Percentiles rank a stretch among this genome's conserved stretches.
Evolutionary conservation across 345 rosid genomes (phyloP).

Genomic region (Rhizophora apiculata): DNA sequence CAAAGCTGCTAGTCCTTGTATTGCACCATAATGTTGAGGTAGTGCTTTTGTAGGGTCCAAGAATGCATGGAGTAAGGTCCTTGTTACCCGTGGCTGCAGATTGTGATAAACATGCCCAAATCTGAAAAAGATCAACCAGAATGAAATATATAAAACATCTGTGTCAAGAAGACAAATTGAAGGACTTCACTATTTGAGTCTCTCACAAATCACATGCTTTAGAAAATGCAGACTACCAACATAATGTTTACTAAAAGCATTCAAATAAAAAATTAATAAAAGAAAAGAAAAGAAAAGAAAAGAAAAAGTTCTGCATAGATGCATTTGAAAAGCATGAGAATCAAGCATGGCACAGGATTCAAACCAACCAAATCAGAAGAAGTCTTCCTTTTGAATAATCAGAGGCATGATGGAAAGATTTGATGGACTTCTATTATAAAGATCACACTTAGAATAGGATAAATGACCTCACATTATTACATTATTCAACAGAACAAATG

Average conservation of each 20-base stretch:
- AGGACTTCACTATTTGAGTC: neutral
- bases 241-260: too few species aligned
- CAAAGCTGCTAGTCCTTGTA: conserved; percentile 79
- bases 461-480: neutral
- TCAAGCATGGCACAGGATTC: too few species aligned
- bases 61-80: conserved; percentile 83
- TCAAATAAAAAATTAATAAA: too few species aligned
- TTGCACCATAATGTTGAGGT: conserved; percentile 87
- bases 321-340: too few species aligned
- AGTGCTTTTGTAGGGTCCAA: conserved; percentile 76
- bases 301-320: too few species aligned
- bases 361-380: too few species aligned
- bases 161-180: conserved; percentile 9
- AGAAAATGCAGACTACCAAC: neutral
- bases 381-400: too few species aligned
- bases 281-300: too few species aligned
- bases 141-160: conserved; percentile 11
- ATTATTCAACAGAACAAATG: conserved; percentile 1
- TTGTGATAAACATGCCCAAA: conserved; percentile 84
- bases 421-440: neutral
- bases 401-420: too few species aligned
- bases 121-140: conserved; percentile 40
- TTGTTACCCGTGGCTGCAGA: conserved; percentile 68
- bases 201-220: neutral
- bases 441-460: neutral